Base-by-base conservation (phyloP, 106 monocot genomes). In the Allium fistulosum region DNA sequence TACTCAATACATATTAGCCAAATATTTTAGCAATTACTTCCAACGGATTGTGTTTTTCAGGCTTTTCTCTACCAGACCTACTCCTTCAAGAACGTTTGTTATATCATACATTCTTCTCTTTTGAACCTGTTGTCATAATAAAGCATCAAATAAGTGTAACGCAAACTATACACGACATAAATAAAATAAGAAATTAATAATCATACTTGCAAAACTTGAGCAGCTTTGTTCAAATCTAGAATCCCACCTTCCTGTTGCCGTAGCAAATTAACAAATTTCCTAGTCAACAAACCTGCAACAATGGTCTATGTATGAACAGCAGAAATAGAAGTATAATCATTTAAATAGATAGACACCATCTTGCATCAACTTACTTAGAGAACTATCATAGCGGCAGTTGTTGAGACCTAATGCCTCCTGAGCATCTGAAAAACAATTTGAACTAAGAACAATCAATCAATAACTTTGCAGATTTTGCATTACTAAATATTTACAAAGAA, bases 81-180 rank as follows among this genome's bases (percentile, higher is more conserved):
- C 84, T 71, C 96, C 96, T 84, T 97, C 96, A 72, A 97, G 85
- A 82, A 97, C 96, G 79, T 97, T 97, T 22, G 96, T 97, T 77
- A 97, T 97, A 71, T 97, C 96, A 87, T 97, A 97, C 64, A 97
- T 97, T 77, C 96, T 84, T 67, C 96, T 84, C 71, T 97, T 97
- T 49, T 97, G 96, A 46, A 97, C 96, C 96, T 97, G 74, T 51
- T 62, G 52, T 58, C 62, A 47, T 47, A 51, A 37, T 7, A 46
- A 59, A 46, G 4, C 9, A 22, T 22, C n/a, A 16, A 27, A 53
- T 12, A 52, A 49, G 9, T 7, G 10, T 51, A 22, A 50, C 70
- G 10, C 68, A 60, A 10, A 66, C 50, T 1, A 11, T 28, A 62
- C 51, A 49, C n/a, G 15, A 53, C 6, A 7, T 50, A 11, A 49